Base-by-base conservation (phyloP, 2,329 filamentous ascomycete species). In the Ilyonectria destructans region DNA sequence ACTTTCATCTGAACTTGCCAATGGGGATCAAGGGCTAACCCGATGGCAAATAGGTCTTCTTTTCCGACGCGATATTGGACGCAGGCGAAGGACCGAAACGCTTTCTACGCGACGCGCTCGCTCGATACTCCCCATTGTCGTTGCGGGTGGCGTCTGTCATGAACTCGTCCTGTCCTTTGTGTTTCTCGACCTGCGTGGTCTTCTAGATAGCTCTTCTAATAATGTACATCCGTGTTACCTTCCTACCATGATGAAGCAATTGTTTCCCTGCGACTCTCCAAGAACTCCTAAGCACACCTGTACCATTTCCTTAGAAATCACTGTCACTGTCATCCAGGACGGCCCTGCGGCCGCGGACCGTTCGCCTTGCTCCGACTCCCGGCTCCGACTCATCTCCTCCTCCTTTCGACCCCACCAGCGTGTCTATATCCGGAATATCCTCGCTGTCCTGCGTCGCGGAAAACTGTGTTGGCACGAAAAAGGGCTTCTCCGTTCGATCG, bases 361-460 rank as follows among this genome's bases (percentile, higher is more conserved):
- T 56, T 45, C 75, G 72, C 54, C 69, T 68, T 17, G 67, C 43
- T 49, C 59, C 46, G 17, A 67, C 54, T n/a, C 73, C 71, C 4
- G 75, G 74, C 17, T 69, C 75, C 7, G 61, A 77, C 17, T 58
- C 60, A 10, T 63, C 71, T 5, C 29, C 56, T 29, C 49, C 58
- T 23, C 35, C 60, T 57, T 68, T 71, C 33, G 58, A 69, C 15
- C 68, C 68, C 29, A 77, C 67, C 35, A 81, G 67, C 3, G 66
- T 64, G n/a, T 82, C 79, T 2, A 81, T 58, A 10, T 82, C 81
- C 4, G 81, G 80, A 6, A 82, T 73, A 19, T 77, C 81, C 23
- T 84, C 82, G 57, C 81, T 82, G 6, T 84, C 82, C 60, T 85
- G 83, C 6, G 81, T 84, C 4, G 77, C 77, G 0, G 78, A 73